Evolutionary conservation across 495 filamentous ascomycete genomes (phyloP), one percentile per base, ranked within the genome.

Genomic region (Penicillium arizonense): DNA sequence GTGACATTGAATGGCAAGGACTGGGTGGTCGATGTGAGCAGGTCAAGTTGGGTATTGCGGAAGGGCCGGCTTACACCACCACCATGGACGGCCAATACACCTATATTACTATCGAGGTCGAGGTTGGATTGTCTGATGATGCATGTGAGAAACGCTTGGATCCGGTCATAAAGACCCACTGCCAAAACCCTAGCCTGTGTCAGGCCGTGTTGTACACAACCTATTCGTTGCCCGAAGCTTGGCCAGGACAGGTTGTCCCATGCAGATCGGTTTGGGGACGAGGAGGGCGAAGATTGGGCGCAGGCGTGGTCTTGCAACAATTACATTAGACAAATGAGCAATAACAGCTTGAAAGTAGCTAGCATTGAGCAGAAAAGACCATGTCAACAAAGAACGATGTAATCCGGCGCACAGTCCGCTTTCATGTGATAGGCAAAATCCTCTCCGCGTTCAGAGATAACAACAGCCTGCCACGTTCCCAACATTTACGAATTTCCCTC

Each of bases 1-100:
- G 81, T 53, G 74, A 75, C 47, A 81, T 95, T 34, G 90, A 96
- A 69, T 93, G 90, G 90, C 82, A 85, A 57, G 81, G 73, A 23
- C 53, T 79, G 24, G 78, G 78, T 5, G 60, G 62, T 40, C 67
- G 48, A 12, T 72, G 74, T 53, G 39, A 52, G 41, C 48, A 65
- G 14, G 42, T 68, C 38, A 59, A 50, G 21, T 18, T 70, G 30
- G 39, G 59, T 6, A 45, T 35, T 20, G 40, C 45, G n/a, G 57
- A 57, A n/a, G 62, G 56, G 44, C 52, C 42, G 26, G 57, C 55
- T n/a, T 56, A 4, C 8, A 30, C 62, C 16, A 50, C 60, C 14
- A 67, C 54, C 11, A 62, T 61, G 9, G 57, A 64, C 32, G 52
- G 39, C 1, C 47, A 41, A 14, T 58, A 63, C 36, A 57, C 16